Percentiles rank a stretch among this genome's conserved stretches.
phyloP scores from a whole-genome alignment of 371 early-diverging fungal genomes.

The Mortierella sp. region DNA sequence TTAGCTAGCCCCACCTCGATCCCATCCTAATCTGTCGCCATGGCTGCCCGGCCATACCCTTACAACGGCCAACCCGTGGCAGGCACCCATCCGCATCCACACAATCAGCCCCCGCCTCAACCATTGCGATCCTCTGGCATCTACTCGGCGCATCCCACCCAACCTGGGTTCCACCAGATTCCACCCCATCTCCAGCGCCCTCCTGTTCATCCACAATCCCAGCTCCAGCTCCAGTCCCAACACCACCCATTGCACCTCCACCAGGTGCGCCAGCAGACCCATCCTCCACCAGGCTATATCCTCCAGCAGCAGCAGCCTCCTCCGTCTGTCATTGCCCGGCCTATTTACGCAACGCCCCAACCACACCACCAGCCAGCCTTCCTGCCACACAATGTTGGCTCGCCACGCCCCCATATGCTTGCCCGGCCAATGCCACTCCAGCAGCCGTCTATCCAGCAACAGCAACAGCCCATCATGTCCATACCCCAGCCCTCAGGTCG shows the following conservation, averaged over 20 bases:
- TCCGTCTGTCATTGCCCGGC: constrained; percentile 15
- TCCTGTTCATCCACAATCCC: constrained; percentile 42
- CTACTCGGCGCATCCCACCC: too few relatives aligned
- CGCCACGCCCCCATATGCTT: neutral
- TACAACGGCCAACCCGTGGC: constrained; percentile 34
- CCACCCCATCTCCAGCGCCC: constrained; percentile 6
- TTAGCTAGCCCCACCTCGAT: neutral
- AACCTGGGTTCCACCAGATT: too few relatives aligned
- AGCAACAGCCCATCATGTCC: constrained; percentile 6
- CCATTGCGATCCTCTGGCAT: too few relatives aligned
- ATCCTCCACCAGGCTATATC: constrained; percentile 32
- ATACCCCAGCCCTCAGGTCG: constrained; percentile 29
- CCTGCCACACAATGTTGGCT: constrained; percentile 14
- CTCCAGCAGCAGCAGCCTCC: constrained; percentile 21
- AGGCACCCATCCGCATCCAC: constrained; percentile 31
- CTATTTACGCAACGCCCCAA: constrained; percentile 35
- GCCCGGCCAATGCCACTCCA: neutral
- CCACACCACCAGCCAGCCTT: constrained; percentile 31
- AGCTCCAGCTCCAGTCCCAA: constrained; percentile 38
- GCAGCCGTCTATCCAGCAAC: constrained; percentile 31
- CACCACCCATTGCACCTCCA: constrained; percentile 29
- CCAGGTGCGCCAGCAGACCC: constrained; percentile 12
- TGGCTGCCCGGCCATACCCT: constrained; percentile 47
- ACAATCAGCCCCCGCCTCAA: neutral
- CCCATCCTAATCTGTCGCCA: neutral